Evolutionary conservation across 495 filamentous ascomycete species (phyloP).

Genomic region (Penicillium dipodomyicola): DNA sequence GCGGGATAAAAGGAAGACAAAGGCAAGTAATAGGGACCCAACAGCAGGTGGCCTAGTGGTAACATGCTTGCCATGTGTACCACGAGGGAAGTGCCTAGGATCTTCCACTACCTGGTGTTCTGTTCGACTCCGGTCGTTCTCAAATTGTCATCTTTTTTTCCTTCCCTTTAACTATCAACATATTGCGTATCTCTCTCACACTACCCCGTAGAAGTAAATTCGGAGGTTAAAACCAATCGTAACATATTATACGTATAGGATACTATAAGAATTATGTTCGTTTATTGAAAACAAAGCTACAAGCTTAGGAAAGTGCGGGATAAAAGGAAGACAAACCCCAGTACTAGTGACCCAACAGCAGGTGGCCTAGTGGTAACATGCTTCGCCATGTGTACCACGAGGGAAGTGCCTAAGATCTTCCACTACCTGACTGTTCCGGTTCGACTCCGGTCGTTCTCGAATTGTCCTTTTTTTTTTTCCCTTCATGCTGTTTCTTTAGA

Average conservation of each 20-base stretch:
- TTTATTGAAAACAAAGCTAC: too few species aligned
- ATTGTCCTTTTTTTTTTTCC: background rate
- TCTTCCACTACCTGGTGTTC: background rate
- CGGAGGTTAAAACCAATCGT: too few species aligned
- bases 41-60: background rate
- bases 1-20: background rate
- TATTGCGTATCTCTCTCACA: too few species aligned
- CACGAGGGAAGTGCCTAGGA: background rate
- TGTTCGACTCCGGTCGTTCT: background rate
- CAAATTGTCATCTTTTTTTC: background rate
- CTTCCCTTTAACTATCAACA: too few species aligned
- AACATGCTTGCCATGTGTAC: background rate
- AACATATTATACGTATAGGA: too few species aligned
- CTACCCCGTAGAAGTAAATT: too few species aligned
- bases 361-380: background rate
- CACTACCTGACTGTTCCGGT: background rate
- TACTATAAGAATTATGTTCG: too few species aligned
- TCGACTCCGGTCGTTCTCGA: background rate
- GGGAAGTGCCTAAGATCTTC: background rate
- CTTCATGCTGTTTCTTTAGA: background rate
- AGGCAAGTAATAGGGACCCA: background rate
- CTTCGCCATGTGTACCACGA: background rate
- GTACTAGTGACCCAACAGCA: background rate
- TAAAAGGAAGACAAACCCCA: background rate
- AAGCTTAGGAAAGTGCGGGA: background rate